Evolutionary conservation across 768 basidiomycete species (phyloP).

Genomic region (Aureoboletus auriporus): DNA sequence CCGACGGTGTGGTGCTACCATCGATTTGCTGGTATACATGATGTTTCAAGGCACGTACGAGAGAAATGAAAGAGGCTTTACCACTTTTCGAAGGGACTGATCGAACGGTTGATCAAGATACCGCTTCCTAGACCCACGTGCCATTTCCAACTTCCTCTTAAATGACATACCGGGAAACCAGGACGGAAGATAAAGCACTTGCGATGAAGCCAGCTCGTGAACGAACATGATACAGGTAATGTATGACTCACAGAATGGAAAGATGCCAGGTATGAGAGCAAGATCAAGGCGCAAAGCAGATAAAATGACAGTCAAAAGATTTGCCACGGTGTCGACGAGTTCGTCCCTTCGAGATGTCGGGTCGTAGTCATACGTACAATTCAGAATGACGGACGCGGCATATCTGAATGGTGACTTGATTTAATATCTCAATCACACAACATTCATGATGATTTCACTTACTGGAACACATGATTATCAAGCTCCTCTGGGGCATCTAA

Average conservation of each 20-base stretch:
- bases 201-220: too few relatives aligned
- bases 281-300: background rate
- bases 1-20: background rate
- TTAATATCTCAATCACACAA: background rate
- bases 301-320: background rate
- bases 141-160: background rate
- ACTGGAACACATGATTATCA: conserved; percentile 32
- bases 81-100: conserved; percentile 3
- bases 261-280: background rate
- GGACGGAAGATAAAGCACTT: conserved; percentile 5
- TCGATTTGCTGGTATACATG: background rate
- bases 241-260: conserved; percentile 7
- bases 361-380: conserved; percentile 15
- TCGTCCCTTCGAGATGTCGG: conserved; percentile 7
- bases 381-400: conserved; percentile 12
- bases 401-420: conserved; percentile 2
- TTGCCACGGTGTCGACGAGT: background rate
- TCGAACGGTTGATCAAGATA: conserved; percentile 7
- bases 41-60: background rate
- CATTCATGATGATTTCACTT: background rate
- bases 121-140: background rate
- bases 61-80: background rate
- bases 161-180: conserved; percentile 16
- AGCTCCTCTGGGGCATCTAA: conserved; percentile 31
- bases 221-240: background rate